phyloP scores from a whole-genome alignment of 2,329 filamentous ascomycete species.

The Cladophialophora immunda region DNA sequence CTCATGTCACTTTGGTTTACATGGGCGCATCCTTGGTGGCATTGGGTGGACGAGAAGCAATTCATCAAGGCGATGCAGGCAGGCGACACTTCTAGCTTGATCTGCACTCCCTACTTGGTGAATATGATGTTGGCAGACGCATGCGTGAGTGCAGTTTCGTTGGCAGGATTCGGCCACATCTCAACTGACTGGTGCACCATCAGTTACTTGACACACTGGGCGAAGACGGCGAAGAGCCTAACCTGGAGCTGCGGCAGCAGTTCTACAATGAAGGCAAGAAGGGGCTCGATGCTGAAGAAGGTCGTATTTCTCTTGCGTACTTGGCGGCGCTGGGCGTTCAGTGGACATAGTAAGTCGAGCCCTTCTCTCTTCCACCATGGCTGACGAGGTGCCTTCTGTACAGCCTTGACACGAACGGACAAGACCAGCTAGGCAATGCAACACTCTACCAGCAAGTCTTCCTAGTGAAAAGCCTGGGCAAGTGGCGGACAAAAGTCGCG shows the following conservation, averaged over 20 bases:
- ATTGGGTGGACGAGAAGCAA: constrained; percentile 46
- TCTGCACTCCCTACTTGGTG: constrained; percentile 48
- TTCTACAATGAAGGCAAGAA: constrained; percentile 49
- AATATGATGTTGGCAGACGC: constrained; percentile 43
- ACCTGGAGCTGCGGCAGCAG: constrained; percentile 40
- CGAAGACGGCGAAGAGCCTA: constrained; percentile 40
- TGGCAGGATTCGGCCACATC: too few relatives aligned
- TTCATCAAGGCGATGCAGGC: constrained; percentile 49
- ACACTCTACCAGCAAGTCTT: constrained; percentile 30
- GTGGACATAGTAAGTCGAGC: constrained; percentile 42
- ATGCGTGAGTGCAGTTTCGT: constrained; percentile 38
- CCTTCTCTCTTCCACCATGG: too few relatives aligned
- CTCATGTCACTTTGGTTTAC: constrained; percentile 47
- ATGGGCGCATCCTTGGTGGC: constrained; percentile 44
- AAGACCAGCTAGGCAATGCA: constrained; percentile 40
- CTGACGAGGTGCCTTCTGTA: neutral
- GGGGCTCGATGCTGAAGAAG: constrained; percentile 45
- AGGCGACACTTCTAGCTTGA: constrained; percentile 37
- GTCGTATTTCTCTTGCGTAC: constrained; percentile 44
- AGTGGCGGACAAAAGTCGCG: constrained; percentile 41
- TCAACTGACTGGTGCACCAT: constrained; percentile 38
- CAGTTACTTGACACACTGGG: constrained; percentile 42
- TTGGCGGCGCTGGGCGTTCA: constrained; percentile 45
- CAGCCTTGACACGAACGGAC: constrained; percentile 46
- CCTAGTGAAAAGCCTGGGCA: constrained; percentile 41